Base-by-base conservation (phyloP, 441 rosid genomes). In the Populus hybrid region DNA sequence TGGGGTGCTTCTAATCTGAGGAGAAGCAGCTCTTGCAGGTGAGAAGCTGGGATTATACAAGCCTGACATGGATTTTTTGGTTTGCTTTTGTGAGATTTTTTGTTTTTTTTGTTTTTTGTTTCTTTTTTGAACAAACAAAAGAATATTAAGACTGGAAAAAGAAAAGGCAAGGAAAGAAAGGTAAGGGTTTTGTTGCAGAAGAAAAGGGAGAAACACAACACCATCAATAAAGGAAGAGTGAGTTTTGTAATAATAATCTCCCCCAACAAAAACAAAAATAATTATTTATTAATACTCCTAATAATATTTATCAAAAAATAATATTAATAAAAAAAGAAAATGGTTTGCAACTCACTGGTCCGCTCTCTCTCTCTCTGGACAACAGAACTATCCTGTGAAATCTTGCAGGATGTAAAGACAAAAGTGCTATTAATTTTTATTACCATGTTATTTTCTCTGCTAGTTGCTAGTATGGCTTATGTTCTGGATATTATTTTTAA, bases 21-120 rank as follows among this genome's bases (percentile, higher is more conserved):
- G 99, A 85, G 99, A 95, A 82, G 94, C 96, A 82, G 95, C 96
- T 85, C 99, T 87, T 73, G 94, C 96, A 74, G 98, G 99, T 70
- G 99, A 95, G 87, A 88, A 95, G 88, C 85, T 92, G 81, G 92
- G 86, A 89, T 95, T 92, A 87, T 93, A 95, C 88, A 95, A 85
- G 81, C 99, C 97, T 78, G 98, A 93, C 99, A 95, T 95, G 72
- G 84, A 82, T 84, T 46, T 78, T 36, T 67, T 23, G 40, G 32
- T 30, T 71, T 71, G 46, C 71, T 73, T 76, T 73, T 80, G 61
- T 30, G 32, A 80, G 72, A 81, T 38, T 20, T 20, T 36, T 5
- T 16, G 4, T 3, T 30, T 30, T 30, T 30, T 30, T 30, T 30
- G 32, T 30, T 30, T 30, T 30, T 30, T 30, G 32, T 36, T 30